Conservation (phyloP, 768 basidiomycete species). For the Cystofilobasidium ferigula region DNA sequence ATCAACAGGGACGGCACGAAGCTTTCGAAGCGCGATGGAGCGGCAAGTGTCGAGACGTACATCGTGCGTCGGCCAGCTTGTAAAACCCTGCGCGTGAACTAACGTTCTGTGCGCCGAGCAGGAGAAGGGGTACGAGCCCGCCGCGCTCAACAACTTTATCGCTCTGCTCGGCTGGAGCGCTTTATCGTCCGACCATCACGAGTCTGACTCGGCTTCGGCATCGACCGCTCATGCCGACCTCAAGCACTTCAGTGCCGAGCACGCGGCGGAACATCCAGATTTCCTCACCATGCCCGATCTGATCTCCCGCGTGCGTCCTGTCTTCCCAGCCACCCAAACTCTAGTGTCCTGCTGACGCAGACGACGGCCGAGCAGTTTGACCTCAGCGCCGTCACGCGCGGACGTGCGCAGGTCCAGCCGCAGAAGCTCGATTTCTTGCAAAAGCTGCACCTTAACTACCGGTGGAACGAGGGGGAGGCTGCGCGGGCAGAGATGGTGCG, state of each 20-base stretch:
- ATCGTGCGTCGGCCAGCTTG: slow-evolving; percentile 50
- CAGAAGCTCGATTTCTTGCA: slow-evolving; percentile 77
- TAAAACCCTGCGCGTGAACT: too few species aligned
- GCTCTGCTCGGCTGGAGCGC: slow-evolving; percentile 74
- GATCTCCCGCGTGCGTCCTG: slow-evolving; percentile 48
- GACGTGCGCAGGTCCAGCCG: slow-evolving; percentile 69
- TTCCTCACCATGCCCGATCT: slow-evolving; percentile 47
- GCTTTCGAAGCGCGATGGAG: slow-evolving; percentile 87
- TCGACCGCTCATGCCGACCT: slow-evolving; percentile 3
- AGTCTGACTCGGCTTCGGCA: neutral
- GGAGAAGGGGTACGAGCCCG: slow-evolving; percentile 81
- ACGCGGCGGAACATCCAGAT: slow-evolving; percentile 54
- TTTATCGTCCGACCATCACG: neutral
- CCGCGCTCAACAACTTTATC: slow-evolving; percentile 82
- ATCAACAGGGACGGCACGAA: slow-evolving; percentile 83
- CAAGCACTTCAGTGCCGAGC: slow-evolving; percentile 48
- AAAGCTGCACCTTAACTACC: slow-evolving; percentile 64
- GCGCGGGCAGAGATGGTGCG: slow-evolving; percentile 27
- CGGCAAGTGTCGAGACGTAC: slow-evolving; percentile 75
- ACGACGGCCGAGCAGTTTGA: too few species aligned
- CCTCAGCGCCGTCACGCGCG: slow-evolving; percentile 61
- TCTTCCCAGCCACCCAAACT: too few species aligned
- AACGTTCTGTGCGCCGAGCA: slow-evolving; percentile 34
- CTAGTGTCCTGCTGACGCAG: neutral
- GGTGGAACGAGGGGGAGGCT: slow-evolving; percentile 46